phyloP scores from a whole-genome alignment of 768 basidiomycete genomes.

The Mycena rebaudengoi region DNA sequence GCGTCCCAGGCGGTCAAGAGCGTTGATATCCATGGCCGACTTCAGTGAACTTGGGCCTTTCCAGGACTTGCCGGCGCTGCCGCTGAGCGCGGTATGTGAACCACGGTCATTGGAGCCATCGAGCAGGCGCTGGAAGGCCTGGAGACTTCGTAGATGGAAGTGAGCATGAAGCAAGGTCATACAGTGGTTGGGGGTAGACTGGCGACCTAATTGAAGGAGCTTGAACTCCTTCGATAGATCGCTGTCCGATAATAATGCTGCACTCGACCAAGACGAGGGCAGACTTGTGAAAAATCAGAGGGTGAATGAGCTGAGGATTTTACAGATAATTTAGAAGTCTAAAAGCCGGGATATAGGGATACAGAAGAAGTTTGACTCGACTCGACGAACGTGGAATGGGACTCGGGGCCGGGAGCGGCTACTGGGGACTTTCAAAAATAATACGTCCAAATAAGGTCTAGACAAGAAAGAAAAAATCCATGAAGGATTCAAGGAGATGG shows the following conservation, averaged over 20 bases:
- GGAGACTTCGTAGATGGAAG: constrained; percentile 74
- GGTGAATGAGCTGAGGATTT: background rate
- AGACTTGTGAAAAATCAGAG: constrained; percentile 25
- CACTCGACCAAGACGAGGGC: constrained; percentile 32
- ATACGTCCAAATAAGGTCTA: background rate
- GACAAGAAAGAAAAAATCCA: background rate
- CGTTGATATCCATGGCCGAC: constrained; percentile 66
- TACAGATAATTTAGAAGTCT: constrained; percentile 24
- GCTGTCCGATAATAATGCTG: constrained; percentile 30
- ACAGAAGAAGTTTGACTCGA: constrained; percentile 16
- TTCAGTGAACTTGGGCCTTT: constrained; percentile 53
- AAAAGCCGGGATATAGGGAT: constrained; percentile 20
- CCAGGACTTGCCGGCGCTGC: constrained; percentile 67
- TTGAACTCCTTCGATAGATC: constrained; percentile 35
- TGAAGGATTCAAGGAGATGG: too few relatives aligned
- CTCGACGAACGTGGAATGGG: constrained; percentile 13
- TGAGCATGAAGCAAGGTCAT: constrained; percentile 87
- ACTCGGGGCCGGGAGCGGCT: background rate
- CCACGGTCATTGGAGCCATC: constrained; percentile 55
- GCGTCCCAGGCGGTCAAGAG: constrained; percentile 73
- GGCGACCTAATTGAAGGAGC: constrained; percentile 47
- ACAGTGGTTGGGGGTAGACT: constrained; percentile 49
- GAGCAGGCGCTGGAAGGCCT: constrained; percentile 80
- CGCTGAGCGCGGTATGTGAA: constrained; percentile 44
- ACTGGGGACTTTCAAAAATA: background rate